These are phyloP conservation scores for Uronychia setigera DNA, from an alignment of 73 alveolate species.

Conservation along the genomic window DNA sequence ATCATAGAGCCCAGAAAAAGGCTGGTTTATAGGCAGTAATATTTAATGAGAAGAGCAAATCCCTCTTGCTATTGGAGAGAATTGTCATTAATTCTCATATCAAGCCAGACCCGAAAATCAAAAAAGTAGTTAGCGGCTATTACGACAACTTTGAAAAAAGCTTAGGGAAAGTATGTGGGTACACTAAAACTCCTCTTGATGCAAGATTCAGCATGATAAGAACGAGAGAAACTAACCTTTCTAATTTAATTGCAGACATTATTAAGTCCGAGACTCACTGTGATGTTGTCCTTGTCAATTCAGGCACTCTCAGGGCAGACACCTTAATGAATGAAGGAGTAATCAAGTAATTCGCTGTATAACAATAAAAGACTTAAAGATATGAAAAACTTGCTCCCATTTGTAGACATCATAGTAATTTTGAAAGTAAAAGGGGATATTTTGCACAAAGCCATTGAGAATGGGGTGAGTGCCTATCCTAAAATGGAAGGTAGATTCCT, in stretches of 20 bases:
- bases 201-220: conserved; percentile 60
- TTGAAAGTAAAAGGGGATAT: conserved; percentile 62
- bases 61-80: neutral
- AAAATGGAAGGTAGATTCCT: conserved; percentile 71
- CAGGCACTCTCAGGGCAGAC: conserved; percentile 81
- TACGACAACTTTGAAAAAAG: conserved; percentile 29
- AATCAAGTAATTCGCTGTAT: conserved; percentile 31
- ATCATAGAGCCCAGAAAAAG: neutral
- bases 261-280: conserved; percentile 53
- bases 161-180: conserved; percentile 57
- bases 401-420: conserved; percentile 60
- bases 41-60: neutral
- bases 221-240: conserved; percentile 67
- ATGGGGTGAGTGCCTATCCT: conserved; percentile 70
- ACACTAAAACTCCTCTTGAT: conserved; percentile 62
- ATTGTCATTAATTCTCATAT: conserved; percentile 1
- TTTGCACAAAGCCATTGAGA: conserved; percentile 60
- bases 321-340: conserved; percentile 56
- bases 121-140: conserved; percentile 30
- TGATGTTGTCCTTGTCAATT: conserved; percentile 68
- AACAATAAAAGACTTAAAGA: conserved; percentile 15
- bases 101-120: conserved; percentile 49
- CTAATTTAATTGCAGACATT: conserved; percentile 69
- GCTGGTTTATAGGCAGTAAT: neutral
- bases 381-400: conserved; percentile 66